Evolutionary conservation across 2,329 filamentous ascomycete species (phyloP), one percentile per base, ranked within the genome.

Genomic region (Penicillium palitans): DNA sequence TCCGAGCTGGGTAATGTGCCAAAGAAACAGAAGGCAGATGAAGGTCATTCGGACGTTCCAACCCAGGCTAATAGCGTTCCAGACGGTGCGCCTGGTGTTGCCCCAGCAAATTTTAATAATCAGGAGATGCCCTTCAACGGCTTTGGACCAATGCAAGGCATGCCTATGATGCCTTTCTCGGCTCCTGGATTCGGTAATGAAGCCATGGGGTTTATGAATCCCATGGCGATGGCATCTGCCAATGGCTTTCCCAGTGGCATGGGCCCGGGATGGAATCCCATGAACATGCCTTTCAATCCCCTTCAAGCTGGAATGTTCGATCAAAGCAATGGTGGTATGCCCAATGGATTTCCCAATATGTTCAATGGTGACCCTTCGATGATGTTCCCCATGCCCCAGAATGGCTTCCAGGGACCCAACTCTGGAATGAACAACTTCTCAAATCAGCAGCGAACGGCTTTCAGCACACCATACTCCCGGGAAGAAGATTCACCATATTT

Each of bases 401-500:
- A 69, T 10, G 65, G 67, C 6, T 74, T 72, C 52, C 66, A 73
- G 40, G 42, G 50, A 37, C 29, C 51, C 25, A 69, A 69, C 50
- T 63, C 66, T 45, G 75, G 66, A 39, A 72, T 72, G 62, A 74
- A 74, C 29, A 72, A 72, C 48, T 86, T 86, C 61, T 78, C 82
- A 13, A 86, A 86, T 64, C 84, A 87, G 67, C 84, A 86, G 67
- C 77, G 81, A 55, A 82, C 79, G 25, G 71, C 78, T 37, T 83
- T 84, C 66, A 78, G 79, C 35, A 80, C 81, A 19, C 80, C 81
- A 13, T 78, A 81, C 59, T 82, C 83, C 2, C 87, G 83, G 58
- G 86, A 86, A 63, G 91, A 96, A 56, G 92, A 96, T 58, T 91
- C 92, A 60, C 90, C 95, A 7, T 99, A 99, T 77, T 96, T 98